phyloP scores from a whole-genome alignment of 768 basidiomycete species.

The Boletus sp. region DNA sequence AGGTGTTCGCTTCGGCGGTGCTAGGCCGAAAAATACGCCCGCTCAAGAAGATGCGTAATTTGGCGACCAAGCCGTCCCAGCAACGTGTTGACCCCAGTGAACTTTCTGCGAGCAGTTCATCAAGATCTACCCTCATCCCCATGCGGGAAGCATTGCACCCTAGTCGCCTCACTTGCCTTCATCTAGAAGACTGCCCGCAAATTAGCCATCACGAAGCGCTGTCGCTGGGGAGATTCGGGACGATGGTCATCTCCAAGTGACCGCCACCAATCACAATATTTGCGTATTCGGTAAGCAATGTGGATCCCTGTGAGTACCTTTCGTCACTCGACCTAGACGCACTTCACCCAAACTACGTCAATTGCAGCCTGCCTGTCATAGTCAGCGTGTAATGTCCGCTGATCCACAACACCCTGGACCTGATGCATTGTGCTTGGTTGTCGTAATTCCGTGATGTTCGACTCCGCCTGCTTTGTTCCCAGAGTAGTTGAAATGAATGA shows the following conservation, averaged over 20 bases:
- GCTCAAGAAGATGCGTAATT: constrained; percentile 31
- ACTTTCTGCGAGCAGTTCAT: constrained; percentile 15
- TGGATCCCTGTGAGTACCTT: constrained; percentile 24
- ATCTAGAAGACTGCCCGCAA: constrained; percentile 41
- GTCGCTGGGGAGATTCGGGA: constrained; percentile 38
- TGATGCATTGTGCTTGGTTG: constrained; percentile 6
- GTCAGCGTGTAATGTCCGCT: constrained; percentile 26
- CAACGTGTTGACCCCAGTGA: constrained; percentile 13
- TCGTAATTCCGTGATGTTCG: constrained; percentile 13
- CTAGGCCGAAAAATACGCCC: constrained; percentile 36
- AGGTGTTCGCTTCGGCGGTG: constrained; percentile 25
- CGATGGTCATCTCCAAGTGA: constrained; percentile 26
- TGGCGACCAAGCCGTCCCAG: constrained; percentile 3
- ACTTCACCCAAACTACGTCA: constrained; percentile 17
- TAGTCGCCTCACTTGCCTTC: constrained; percentile 40
- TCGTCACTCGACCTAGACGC: constrained; percentile 8
- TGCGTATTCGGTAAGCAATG: constrained; percentile 6
- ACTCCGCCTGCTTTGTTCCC: neutral
- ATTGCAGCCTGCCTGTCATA: constrained; percentile 14
- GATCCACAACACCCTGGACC: constrained; percentile 16
- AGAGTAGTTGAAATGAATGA: neutral
- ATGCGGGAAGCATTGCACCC: constrained; percentile 37
- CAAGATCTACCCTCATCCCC: constrained; percentile 36
- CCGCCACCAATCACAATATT: neutral
- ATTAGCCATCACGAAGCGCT: constrained; percentile 39